Evolutionary conservation across 805 yeast genomes (phyloP).

Genomic region (Pichia insulana): DNA sequence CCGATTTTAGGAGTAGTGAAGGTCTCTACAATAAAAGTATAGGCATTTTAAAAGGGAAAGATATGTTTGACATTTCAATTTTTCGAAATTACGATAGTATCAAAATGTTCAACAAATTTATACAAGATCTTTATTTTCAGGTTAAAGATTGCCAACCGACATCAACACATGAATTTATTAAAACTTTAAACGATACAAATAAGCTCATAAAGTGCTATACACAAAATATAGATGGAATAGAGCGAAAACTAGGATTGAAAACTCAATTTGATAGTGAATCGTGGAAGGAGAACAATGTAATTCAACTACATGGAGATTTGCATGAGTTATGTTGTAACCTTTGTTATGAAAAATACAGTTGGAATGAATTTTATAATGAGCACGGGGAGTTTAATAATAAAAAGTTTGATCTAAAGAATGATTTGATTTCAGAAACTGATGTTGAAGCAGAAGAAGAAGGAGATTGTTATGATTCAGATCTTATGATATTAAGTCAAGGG

Average conservation of each 20-base stretch:
- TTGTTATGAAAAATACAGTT: conserved; percentile 49
- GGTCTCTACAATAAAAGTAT: conserved; percentile 57
- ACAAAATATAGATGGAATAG: conserved; percentile 90
- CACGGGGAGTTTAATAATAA: conserved; percentile 24
- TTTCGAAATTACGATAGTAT: conserved; percentile 63
- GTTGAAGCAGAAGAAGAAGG: background rate
- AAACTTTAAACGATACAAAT: conserved; percentile 46
- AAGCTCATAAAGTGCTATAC: conserved; percentile 82
- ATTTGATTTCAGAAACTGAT: background rate
- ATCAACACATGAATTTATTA: conserved; percentile 70
- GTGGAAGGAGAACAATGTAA: conserved; percentile 66
- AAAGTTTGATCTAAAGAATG: background rate
- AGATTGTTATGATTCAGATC: conserved; percentile 1
- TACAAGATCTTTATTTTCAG: conserved; percentile 64
- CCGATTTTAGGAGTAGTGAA: conserved; percentile 80
- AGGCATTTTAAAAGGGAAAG: conserved; percentile 69
- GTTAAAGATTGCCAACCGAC: conserved; percentile 70
- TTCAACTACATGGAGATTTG: conserved; percentile 87
- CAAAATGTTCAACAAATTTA: conserved; percentile 75
- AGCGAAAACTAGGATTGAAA: conserved; percentile 52
- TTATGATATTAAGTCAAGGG: conserved; percentile 5
- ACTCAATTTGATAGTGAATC: conserved; percentile 42
- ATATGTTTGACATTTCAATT: conserved; percentile 78
- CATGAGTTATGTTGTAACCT: conserved; percentile 67
- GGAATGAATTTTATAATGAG: conserved; percentile 41